Evolutionary conservation across 805 yeast species (phyloP), one percentile per base, ranked within the genome.

Genomic region (Yarrowia sp.): DNA sequence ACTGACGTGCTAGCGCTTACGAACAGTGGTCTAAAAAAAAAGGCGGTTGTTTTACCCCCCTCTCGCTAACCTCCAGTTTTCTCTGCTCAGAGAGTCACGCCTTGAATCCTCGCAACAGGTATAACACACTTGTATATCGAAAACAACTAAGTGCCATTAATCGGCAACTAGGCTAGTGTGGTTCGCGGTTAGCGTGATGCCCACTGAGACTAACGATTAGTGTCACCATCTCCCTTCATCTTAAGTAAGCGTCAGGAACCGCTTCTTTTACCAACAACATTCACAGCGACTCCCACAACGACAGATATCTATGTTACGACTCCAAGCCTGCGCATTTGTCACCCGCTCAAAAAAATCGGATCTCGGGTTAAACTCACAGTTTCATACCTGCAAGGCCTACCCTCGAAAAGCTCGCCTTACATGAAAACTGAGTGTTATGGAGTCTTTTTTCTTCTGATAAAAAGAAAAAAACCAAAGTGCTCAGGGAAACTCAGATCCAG

Each of bases 81-180:
- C n/a, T n/a, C 29, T 27, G 10, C 3, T 9, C 29, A 27, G 12
- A 36, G 22, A 9, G 16, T 19, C 41, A 36, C 41, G 3, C 8
- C 22, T 9, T 10, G 8, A 35, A 13, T 16, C 3, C 24, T 36
- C 41, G 41, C 24, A 18, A 10, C 44, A 21, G 27, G 25, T 39
- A 21, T 21, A 39, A 14, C 44, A 39, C 24, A 8, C 7, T 14
- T 22, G 18, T 24, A 41, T 41, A 38, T 6, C 12, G 10, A 39
- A 39, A 39, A 39, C 44, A 21, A 24, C 29, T 39, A 22, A 39
- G 24, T n/a, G 16, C 46, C 47, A 24, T 42, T 42, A 42, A 27
- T 44, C 24, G 51, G 51, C 51, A 44, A 44, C 51, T 44, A 44
- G 38, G 7, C 38, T 47, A 47, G 55, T 47, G 55, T 21, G 36